Conservation (phyloP, 345 rosid species). For the Ceriops zippeliana region DNA sequence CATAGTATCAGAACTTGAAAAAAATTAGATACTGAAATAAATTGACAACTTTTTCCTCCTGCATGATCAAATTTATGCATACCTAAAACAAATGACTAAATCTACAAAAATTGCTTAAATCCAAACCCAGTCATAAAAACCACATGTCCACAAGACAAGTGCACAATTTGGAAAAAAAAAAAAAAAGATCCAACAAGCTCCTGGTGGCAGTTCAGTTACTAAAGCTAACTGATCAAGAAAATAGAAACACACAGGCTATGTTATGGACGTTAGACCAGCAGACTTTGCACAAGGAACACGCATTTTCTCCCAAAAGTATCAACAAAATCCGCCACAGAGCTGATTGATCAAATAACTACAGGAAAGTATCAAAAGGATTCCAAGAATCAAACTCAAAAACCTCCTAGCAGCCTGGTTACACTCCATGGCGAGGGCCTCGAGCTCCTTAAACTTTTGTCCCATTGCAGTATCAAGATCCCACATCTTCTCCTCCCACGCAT, state of each 20-base stretch:
- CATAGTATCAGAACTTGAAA: too few relatives aligned
- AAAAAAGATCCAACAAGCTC: too few relatives aligned
- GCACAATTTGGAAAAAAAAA: too few relatives aligned
- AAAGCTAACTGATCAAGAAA: neutral
- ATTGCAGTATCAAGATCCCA: conserved; percentile 63
- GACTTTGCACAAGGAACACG: neutral
- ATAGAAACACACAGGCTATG: neutral
- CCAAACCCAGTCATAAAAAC: too few relatives aligned
- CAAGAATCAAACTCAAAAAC: conserved; percentile 25
- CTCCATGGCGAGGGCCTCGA: conserved; percentile 57
- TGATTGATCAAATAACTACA: neutral
- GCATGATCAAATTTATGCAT: too few relatives aligned
- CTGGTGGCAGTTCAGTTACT: too few relatives aligned
- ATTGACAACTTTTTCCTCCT: too few relatives aligned
- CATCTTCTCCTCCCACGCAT: conserved; percentile 66
- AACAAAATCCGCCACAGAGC: neutral
- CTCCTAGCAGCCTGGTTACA: conserved; percentile 75
- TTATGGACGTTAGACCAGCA: too few relatives aligned
- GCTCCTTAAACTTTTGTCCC: conserved; percentile 57
- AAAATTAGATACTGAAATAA: too few relatives aligned
- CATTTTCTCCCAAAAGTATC: neutral
- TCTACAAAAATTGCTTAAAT: too few relatives aligned
- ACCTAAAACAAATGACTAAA: too few relatives aligned
- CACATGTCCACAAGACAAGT: too few relatives aligned
- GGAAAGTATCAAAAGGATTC: neutral